Conservation (phyloP, 2,329 filamentous ascomycete species). For the Cladosporium sp. region DNA sequence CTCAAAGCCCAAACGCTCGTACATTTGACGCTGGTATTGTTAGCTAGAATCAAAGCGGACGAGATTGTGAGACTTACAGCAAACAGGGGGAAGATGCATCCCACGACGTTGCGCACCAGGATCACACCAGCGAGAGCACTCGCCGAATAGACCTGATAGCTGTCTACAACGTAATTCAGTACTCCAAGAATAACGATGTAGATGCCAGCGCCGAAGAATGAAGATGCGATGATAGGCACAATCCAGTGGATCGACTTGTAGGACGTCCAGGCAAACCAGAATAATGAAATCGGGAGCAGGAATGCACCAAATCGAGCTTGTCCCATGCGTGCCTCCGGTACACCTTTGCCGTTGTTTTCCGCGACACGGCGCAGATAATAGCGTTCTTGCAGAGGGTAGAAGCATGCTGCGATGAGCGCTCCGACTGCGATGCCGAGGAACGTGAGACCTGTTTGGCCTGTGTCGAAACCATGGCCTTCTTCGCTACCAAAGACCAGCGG, state of each 20-base stretch:
- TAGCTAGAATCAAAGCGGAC: conserved; percentile 16
- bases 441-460: conserved; percentile 33
- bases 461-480: conserved; percentile 43
- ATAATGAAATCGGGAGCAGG: conserved; percentile 27
- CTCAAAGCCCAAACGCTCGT: conserved; percentile 41
- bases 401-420: conserved; percentile 41
- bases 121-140: conserved; percentile 42
- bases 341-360: conserved; percentile 28
- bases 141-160: conserved; percentile 47
- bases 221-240: conserved; percentile 42
- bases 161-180: conserved; percentile 51
- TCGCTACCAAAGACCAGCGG: conserved; percentile 46
- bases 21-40: conserved; percentile 9
- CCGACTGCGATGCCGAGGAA: conserved; percentile 40
- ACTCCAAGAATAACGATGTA: conserved; percentile 52
- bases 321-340: conserved; percentile 34
- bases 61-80: background rate
- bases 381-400: conserved; percentile 47
- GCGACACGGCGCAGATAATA: conserved; percentile 38
- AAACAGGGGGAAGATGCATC: conserved; percentile 39
- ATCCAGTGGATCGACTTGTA: conserved; percentile 41
- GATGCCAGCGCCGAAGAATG: conserved; percentile 31
- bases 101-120: conserved; percentile 38
- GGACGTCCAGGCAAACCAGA: conserved; percentile 38
- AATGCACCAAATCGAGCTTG: conserved; percentile 25